A percentile compares a stretch with the other conserved stretches of the same genome.
These are phyloP conservation scores for Dactylellina drechsleri DNA, from an alignment of 2,329 filamentous ascomycete genomes.

Conservation along the genomic window DNA sequence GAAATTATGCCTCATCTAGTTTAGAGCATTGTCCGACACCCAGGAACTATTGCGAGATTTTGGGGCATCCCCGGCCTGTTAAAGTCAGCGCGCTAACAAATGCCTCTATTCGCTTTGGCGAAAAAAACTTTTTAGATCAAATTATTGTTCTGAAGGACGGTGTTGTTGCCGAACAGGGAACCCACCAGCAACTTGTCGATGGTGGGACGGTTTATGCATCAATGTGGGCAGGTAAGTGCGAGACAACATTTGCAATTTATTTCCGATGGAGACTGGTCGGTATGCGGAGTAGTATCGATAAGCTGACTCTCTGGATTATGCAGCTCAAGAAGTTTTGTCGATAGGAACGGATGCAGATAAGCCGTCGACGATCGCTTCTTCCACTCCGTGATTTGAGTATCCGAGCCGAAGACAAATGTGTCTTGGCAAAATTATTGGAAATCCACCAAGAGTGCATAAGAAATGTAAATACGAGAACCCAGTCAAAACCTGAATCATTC, in stretches of 20 bases:
- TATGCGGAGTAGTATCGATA: conserved; percentile 33
- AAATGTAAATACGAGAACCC: conserved; percentile 21
- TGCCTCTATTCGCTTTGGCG: conserved; percentile 3
- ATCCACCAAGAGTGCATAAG: conserved; percentile 26
- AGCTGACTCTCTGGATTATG: conserved; percentile 38
- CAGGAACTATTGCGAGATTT: conserved; percentile 46
- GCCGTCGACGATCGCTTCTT: conserved; percentile 12
- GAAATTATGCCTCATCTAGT: conserved; percentile 38
- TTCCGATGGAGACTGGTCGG: conserved; percentile 11
- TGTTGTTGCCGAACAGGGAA: conserved; percentile 84
- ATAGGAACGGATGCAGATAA: conserved; percentile 45
- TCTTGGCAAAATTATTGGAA: conserved; percentile 17
- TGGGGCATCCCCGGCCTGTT: conserved; percentile 23
- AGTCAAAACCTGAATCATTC: conserved; percentile 12
- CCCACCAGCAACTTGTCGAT: conserved; percentile 84
- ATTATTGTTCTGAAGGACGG: conserved; percentile 92
- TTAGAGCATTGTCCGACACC: conserved; percentile 21
- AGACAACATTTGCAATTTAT: conserved; percentile 17
- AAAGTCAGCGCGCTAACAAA: conserved; percentile 1
- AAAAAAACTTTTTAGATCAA: conserved; percentile 67
- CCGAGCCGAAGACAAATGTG: not conserved
- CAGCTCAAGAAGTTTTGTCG: conserved; percentile 53
- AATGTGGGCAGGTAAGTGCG: conserved; percentile 81
- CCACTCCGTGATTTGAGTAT: not conserved
- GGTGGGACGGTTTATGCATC: conserved; percentile 82